These are phyloP conservation scores for Metschnikowia cubensis DNA, from an alignment of 805 yeast species.

Conservation along the genomic window DNA sequence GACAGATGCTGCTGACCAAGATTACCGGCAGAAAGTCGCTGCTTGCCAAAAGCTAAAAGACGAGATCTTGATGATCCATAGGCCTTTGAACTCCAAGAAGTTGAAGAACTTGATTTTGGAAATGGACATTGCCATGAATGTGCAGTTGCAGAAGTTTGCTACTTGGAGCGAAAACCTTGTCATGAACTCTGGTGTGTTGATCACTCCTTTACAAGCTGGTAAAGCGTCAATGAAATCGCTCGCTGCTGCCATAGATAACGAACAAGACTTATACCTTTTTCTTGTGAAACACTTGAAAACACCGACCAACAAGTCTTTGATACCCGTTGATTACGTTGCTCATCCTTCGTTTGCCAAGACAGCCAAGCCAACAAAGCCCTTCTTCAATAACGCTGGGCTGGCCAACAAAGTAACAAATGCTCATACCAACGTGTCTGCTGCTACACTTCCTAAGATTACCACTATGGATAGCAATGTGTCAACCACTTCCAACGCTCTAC, in stretches of 20 bases:
- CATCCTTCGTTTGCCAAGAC: slow-evolving; percentile 58
- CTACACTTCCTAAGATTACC: background rate
- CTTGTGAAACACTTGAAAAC: slow-evolving; percentile 46
- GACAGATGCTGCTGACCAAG: slow-evolving; percentile 80
- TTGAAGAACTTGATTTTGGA: slow-evolving; percentile 78
- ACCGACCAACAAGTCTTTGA: slow-evolving; percentile 41
- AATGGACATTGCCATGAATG: slow-evolving; percentile 82
- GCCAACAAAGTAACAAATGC: slow-evolving; percentile 1
- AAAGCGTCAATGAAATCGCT: slow-evolving; percentile 69
- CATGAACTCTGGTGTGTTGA: slow-evolving; percentile 78
- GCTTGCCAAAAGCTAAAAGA: slow-evolving; percentile 69
- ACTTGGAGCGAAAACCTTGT: slow-evolving; percentile 81
- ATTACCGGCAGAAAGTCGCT: slow-evolving; percentile 74
- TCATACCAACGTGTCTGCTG: background rate
- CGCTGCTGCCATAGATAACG: slow-evolving; percentile 78
- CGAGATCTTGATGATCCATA: slow-evolving; percentile 63
- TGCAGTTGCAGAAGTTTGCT: slow-evolving; percentile 85
- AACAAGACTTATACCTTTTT: slow-evolving; percentile 71
- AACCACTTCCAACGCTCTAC: background rate
- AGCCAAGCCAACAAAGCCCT: slow-evolving; percentile 30
- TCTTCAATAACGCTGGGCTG: slow-evolving; percentile 18
- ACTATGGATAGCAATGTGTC: background rate
- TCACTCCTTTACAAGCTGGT: slow-evolving; percentile 61
- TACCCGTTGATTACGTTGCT: slow-evolving; percentile 66
- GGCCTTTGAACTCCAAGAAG: slow-evolving; percentile 73